A percentile compares a stretch with the other conserved stretches of the same genome.
These are phyloP conservation scores for Microdochium trichocladiopsis DNA, from an alignment of 2,329 filamentous ascomycete genomes.

Conservation along the genomic window DNA sequence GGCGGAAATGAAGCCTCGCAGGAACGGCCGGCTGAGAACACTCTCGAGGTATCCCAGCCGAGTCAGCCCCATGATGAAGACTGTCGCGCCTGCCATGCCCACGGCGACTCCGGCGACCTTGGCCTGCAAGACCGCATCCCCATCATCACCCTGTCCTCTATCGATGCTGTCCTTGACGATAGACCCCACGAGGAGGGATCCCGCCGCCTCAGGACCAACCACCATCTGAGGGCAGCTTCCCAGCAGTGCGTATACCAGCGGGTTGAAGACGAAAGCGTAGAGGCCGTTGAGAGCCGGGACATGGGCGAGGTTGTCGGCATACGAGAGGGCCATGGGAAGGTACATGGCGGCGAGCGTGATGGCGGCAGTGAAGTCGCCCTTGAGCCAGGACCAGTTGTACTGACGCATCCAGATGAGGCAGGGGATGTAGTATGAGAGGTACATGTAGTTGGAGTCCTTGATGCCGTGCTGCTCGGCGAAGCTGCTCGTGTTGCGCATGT, in stretches of 20 bases:
- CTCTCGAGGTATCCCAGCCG: conserved; percentile 90
- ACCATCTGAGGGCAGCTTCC: conserved; percentile 92
- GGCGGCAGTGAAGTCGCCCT: conserved; percentile 81
- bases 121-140: conserved; percentile 63
- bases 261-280: conserved; percentile 90
- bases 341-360: conserved; percentile 98
- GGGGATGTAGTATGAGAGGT: conserved; percentile 88
- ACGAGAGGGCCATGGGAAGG: conserved; percentile 91
- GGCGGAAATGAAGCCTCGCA: conserved; percentile 93
- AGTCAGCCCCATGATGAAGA: conserved; percentile 79
- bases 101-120: conserved; percentile 83
- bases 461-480: conserved; percentile 69
- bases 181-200: conserved; percentile 81
- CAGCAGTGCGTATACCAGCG: conserved; percentile 82
- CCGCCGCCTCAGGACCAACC: conserved; percentile 89
- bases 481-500: conserved; percentile 65
- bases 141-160: conserved; percentile 54
- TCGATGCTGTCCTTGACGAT: conserved; percentile 76
- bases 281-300: conserved; percentile 89
- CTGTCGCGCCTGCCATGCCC: conserved; percentile 79
- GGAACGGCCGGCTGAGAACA: conserved; percentile 84
- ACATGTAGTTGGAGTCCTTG: conserved; percentile 70
- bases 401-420: conserved; percentile 85
- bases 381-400: conserved; percentile 75
- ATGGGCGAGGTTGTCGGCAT: conserved; percentile 87